Evolutionary conservation across 2,329 filamentous ascomycete species (phyloP).

Genomic region (Penicillium sp.): DNA sequence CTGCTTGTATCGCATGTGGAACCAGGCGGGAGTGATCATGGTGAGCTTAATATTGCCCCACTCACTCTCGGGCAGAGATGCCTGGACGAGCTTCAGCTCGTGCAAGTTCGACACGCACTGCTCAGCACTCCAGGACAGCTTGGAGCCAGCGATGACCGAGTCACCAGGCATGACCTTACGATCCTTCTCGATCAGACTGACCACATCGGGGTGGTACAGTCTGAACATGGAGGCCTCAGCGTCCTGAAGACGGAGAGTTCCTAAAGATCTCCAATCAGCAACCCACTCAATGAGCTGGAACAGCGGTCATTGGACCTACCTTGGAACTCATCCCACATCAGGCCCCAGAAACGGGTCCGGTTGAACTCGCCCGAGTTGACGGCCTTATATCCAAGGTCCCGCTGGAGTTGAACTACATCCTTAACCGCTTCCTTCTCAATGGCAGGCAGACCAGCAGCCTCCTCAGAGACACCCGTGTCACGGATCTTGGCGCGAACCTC

Average conservation of each 20-base stretch:
- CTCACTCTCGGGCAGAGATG: slow-evolving; percentile 58
- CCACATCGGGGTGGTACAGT: slow-evolving; percentile 34
- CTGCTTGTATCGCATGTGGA: slow-evolving; percentile 65
- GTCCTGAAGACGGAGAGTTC: slow-evolving; percentile 32
- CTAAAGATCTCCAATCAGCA: slow-evolving; percentile 58
- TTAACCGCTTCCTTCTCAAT: slow-evolving; percentile 25
- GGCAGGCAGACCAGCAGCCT: slow-evolving; percentile 24
- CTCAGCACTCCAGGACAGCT: slow-evolving; percentile 26
- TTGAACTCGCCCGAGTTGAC: slow-evolving; percentile 29
- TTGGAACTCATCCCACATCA: slow-evolving; percentile 32
- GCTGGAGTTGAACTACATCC: slow-evolving; percentile 30
- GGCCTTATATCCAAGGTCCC: slow-evolving; percentile 28
- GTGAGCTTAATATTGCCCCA: slow-evolving; percentile 70
- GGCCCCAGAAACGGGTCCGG: slow-evolving; percentile 31
- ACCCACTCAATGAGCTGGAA: neutral
- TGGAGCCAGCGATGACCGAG: slow-evolving; percentile 32
- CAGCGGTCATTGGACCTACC: slow-evolving; percentile 13
- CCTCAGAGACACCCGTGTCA: slow-evolving; percentile 24
- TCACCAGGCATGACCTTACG: slow-evolving; percentile 35
- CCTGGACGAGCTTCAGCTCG: slow-evolving; percentile 28
- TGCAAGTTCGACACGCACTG: slow-evolving; percentile 28
- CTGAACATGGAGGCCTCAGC: slow-evolving; percentile 34
- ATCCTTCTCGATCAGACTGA: slow-evolving; percentile 33
- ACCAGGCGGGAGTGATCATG: slow-evolving; percentile 68
- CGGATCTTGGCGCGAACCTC: slow-evolving; percentile 26